phyloP scores from a whole-genome alignment of 441 rosid species.

The Kokia cookei region DNA sequence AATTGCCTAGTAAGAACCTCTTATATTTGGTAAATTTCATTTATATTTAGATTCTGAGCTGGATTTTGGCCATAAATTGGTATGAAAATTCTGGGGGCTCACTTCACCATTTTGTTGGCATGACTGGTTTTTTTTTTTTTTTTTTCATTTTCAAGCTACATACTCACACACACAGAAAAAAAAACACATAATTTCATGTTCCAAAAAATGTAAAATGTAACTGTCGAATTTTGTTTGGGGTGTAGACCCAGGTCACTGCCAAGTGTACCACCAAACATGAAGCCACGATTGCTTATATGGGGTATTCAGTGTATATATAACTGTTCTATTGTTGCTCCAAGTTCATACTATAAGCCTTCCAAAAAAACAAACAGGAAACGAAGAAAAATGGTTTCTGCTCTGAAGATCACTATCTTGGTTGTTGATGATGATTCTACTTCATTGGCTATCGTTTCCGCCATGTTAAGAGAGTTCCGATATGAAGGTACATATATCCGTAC shows the following conservation, averaged over 20 bases:
- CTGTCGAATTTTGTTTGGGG: too few species aligned
- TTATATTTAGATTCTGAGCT: slow-evolving; percentile 11
- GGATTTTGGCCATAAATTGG: slow-evolving; percentile 18
- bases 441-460: slow-evolving; percentile 33
- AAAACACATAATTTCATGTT: neutral
- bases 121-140: too few species aligned
- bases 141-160: too few species aligned
- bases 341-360: too few species aligned
- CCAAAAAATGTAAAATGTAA: neutral
- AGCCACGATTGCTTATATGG: neutral
- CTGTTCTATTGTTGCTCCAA: neutral
- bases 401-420: slow-evolving; percentile 32
- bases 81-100: neutral
- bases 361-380: neutral
- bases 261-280: neutral
- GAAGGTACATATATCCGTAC: slow-evolving; percentile 30
- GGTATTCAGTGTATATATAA: neutral
- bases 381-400: neutral
- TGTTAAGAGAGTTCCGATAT: slow-evolving; percentile 28
- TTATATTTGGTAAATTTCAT: slow-evolving; percentile 20
- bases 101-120: too few species aligned
- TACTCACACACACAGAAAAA: too few species aligned
- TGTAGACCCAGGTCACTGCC: neutral
- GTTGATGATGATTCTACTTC: slow-evolving; percentile 62
- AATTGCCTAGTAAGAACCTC: slow-evolving; percentile 6